Evolutionary conservation across 75 land plant genomes (phyloP), one percentile per base, ranked within the genome.

Genomic region (Pinus taeda): DNA sequence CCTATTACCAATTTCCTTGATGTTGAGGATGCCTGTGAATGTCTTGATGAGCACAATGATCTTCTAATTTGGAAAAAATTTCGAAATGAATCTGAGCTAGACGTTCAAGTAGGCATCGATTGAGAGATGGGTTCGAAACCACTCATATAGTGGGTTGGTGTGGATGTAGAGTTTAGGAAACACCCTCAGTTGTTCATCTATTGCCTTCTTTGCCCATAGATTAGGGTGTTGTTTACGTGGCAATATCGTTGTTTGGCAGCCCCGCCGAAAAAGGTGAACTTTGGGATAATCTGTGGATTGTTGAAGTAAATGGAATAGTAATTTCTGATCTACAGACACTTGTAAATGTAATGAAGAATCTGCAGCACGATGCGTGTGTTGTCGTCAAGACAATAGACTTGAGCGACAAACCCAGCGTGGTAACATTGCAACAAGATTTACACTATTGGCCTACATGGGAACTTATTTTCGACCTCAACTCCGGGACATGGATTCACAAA

Each of bases 191-290:
- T 39, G 95, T 95, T 0, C 92, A 95, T 33, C 93, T 95, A n/a
- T 78, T 95, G 71, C 95, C 95, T 4, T 95, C 90, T 81, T 86
- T 92, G 59, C 98, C 95, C 13, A 90, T 87, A 80, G 90, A 92
- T 81, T 91, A 95, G 9, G 95, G 92, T 81, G 95, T 95, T 29
- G 98, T 92, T 4, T 92, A 30, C 1, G 33, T 30, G 33, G 90
- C 81, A 89, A 90, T 53, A 75, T 90, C 95, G 95, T 90, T 88
- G 77, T 95, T 88, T 79, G 97, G 97, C 22, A 94, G 97, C 77
- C 97, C 97, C 12, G 97, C 74, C 0, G 88, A 94, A 66, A 82
- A 90, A 77, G 92, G 92, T 86, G 93, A 93, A 22, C 75, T 94
- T 24, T 88, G 92, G 82, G 88, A 95, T 57, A 88, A 89, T 67